phyloP scores from a whole-genome alignment of 306 rosid species.

The Rosa multiflora region DNA sequence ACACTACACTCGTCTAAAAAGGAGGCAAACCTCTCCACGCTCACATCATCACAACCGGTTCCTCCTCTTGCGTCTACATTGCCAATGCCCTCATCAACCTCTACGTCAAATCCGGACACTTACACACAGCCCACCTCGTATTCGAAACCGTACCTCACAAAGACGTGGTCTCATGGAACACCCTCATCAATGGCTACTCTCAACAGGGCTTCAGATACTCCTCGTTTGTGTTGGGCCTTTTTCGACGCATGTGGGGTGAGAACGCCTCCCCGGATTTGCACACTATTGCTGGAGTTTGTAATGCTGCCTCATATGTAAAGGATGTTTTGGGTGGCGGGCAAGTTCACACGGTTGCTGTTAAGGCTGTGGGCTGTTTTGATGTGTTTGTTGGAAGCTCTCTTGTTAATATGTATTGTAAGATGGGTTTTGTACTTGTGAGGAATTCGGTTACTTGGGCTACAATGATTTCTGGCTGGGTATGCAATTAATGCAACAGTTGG shows the following conservation, averaged over 20 bases:
- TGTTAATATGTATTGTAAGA: conserved; percentile 60
- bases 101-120: conserved; percentile 54
- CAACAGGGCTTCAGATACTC: conserved; percentile 31
- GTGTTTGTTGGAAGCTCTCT: conserved; percentile 82
- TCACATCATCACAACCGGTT: conserved; percentile 40
- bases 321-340: conserved; percentile 44
- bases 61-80: conserved; percentile 32
- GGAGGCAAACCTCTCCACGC: conserved; percentile 61
- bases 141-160: conserved; percentile 42
- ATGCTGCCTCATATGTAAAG: conserved; percentile 42
- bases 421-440: conserved; percentile 70
- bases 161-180: conserved; percentile 79
- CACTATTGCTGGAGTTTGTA: conserved; percentile 62
- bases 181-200: conserved; percentile 71
- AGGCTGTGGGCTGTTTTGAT: conserved; percentile 43
- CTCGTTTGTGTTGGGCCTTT: conserved; percentile 46
- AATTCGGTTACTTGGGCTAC: conserved; percentile 82
- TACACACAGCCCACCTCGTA: conserved; percentile 42
- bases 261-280: conserved; percentile 53
- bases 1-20: conserved; percentile 39
- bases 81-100: conserved; percentile 61
- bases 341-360: conserved; percentile 55
- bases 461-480: conserved; percentile 63
- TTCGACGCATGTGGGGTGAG: conserved; percentile 47
- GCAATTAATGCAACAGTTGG: conserved; percentile 42